These are phyloP conservation scores for Vitis cinerea DNA, from an alignment of 164 flowering plant species.

Conservation along the genomic window DNA sequence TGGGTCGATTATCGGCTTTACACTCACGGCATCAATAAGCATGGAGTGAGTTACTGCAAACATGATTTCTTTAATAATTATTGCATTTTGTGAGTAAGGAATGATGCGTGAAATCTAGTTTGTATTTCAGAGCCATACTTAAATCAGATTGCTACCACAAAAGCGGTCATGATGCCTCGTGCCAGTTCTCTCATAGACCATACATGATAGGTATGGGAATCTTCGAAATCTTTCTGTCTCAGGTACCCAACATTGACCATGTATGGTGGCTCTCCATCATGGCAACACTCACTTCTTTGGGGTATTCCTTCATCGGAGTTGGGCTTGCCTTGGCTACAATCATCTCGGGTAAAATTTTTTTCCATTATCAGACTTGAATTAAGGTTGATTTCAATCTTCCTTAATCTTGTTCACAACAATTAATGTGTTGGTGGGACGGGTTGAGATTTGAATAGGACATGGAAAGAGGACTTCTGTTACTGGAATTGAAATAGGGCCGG, in stretches of 20 bases:
- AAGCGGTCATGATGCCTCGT: constrained; percentile 32
- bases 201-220: constrained; percentile 43
- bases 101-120: too few relatives aligned
- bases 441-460: constrained; percentile 23
- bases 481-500: constrained; percentile 35
- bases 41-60: constrained; percentile 38
- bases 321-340: constrained; percentile 35
- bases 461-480: constrained; percentile 30
- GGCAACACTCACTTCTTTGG: constrained; percentile 55
- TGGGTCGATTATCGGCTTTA: constrained; percentile 42
- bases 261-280: constrained; percentile 45
- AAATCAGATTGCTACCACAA: constrained; percentile 46
- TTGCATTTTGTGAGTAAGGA: too few relatives aligned
- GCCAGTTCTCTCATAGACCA: constrained; percentile 23
- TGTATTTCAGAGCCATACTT: constrained; percentile 34
- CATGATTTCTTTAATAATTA: too few relatives aligned
- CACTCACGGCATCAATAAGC: constrained; percentile 53
- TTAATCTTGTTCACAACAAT: too few relatives aligned
- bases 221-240: constrained; percentile 40
- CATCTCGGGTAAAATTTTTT: constrained; percentile 22
- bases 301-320: constrained; percentile 39
- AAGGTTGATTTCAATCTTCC: too few relatives aligned
- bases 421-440: too few relatives aligned
- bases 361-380: too few relatives aligned
- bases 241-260: constrained; percentile 51